These are phyloP conservation scores for Triticum urartu DNA, from an alignment of 176 grass and related monocot genomes.

Conservation along the genomic window DNA sequence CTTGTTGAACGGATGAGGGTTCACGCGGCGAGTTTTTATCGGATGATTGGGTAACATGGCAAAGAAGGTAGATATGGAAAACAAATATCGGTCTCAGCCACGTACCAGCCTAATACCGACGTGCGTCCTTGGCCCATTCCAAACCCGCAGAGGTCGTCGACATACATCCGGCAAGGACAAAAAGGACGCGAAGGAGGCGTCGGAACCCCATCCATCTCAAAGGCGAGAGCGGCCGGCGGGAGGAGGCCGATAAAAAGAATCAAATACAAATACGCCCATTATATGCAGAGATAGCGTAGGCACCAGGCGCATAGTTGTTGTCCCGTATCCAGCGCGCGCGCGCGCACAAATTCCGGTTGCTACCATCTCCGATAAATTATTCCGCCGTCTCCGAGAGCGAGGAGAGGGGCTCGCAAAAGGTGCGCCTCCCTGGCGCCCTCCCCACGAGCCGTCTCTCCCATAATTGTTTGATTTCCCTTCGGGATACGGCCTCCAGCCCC, in stretches of 20 bases:
- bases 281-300: background rate
- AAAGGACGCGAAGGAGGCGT: background rate
- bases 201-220: background rate
- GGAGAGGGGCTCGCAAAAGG: background rate
- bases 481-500: slow-evolving; percentile 8
- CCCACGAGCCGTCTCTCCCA: background rate
- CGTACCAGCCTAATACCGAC: background rate
- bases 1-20: background rate
- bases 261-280: background rate
- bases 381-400: slow-evolving; percentile 10
- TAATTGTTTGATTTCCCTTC: background rate
- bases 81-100: background rate
- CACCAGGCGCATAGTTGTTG: background rate
- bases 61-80: background rate
- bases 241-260: background rate
- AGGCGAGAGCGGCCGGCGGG: background rate
- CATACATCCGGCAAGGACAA: background rate
- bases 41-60: background rate
- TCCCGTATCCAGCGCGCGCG: background rate
- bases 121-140: background rate
- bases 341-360: slow-evolving; percentile 5
- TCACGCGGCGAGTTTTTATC: background rate
- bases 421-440: slow-evolving; percentile 3
- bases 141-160: background rate
- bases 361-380: background rate